phyloP scores from a whole-genome alignment of 805 yeast genomes.

The Clavispora santaluciae region DNA sequence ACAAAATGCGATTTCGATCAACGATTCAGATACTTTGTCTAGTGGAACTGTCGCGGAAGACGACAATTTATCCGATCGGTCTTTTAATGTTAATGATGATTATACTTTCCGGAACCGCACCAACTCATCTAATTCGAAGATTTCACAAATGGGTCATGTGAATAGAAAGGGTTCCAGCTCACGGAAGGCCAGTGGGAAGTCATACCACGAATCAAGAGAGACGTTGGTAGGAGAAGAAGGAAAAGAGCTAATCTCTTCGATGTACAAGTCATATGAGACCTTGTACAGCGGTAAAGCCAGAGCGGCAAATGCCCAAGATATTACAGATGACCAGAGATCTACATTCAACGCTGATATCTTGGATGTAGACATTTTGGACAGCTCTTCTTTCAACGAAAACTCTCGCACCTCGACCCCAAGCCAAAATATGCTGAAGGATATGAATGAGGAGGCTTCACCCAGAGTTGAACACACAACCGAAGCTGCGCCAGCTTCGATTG shows the following conservation, averaged over 20 bases:
- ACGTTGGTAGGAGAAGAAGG: constrained; percentile 18
- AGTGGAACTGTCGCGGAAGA: constrained; percentile 20
- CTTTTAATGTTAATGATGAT: constrained; percentile 5
- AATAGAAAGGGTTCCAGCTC: neutral
- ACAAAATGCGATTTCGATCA: constrained; percentile 20
- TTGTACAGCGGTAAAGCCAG: constrained; percentile 7
- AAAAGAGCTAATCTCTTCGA: constrained; percentile 19
- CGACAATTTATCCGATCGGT: constrained; percentile 8
- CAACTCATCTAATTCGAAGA: neutral
- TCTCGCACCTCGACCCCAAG: neutral
- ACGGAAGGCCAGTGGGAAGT: constrained; percentile 3
- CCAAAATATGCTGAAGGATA: neutral
- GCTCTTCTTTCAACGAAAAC: constrained; percentile 14
- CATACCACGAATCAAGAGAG: constrained; percentile 19
- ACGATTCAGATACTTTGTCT: constrained; percentile 14
- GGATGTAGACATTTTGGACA: constrained; percentile 19
- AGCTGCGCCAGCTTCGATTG: constrained; percentile 1
- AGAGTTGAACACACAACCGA: constrained; percentile 1
- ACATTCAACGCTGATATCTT: constrained; percentile 6
- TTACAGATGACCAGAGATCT: constrained; percentile 2
- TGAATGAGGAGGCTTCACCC: constrained; percentile 5
- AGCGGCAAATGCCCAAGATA: constrained; percentile 1
- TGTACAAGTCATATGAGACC: constrained; percentile 23
- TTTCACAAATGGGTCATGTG: neutral
- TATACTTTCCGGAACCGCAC: constrained; percentile 1